Percentiles rank a stretch among this genome's conserved stretches.
Conservation (phyloP, 495 filamentous ascomycete genomes). For the Aspergillus baeticus region DNA sequence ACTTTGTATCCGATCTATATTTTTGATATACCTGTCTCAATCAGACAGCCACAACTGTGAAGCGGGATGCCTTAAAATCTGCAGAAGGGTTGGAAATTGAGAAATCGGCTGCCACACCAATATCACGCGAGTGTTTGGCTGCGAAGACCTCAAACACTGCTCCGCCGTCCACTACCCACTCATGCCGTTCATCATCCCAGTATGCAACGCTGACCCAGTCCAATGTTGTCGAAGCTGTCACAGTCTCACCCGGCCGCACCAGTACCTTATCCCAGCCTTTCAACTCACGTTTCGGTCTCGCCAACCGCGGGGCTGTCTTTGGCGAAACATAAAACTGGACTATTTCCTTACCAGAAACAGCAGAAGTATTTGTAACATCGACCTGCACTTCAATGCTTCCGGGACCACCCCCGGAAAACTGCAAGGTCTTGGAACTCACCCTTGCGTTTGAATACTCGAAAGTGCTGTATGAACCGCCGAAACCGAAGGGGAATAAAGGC, state of each 20-base stretch:
- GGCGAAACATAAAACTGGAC: background rate
- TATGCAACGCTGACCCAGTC: too few relatives aligned
- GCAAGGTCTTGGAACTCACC: background rate
- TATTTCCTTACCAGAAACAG: background rate
- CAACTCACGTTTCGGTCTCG: background rate
- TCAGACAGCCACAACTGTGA: too few relatives aligned
- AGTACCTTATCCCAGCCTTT: background rate
- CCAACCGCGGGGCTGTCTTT: background rate
- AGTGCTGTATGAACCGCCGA: conserved; percentile 69
- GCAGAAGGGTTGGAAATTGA: background rate
- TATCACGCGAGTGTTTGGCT: background rate
- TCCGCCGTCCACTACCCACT: background rate
- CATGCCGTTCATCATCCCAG: background rate
- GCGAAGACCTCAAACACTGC: background rate
- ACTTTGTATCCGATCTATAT: too few relatives aligned
- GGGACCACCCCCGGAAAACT: background rate
- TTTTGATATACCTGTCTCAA: too few relatives aligned
- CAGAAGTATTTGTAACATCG: background rate
- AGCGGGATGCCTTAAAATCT: background rate
- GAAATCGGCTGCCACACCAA: background rate
- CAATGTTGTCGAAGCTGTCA: too few relatives aligned
- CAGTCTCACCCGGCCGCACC: background rate
- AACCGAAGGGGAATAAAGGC: conserved; percentile 70
- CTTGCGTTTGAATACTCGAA: conserved; percentile 43
- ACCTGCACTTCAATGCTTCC: background rate